These are phyloP conservation scores for Ogataea populi-albae DNA, from an alignment of 805 yeast species.

Conservation along the genomic window DNA sequence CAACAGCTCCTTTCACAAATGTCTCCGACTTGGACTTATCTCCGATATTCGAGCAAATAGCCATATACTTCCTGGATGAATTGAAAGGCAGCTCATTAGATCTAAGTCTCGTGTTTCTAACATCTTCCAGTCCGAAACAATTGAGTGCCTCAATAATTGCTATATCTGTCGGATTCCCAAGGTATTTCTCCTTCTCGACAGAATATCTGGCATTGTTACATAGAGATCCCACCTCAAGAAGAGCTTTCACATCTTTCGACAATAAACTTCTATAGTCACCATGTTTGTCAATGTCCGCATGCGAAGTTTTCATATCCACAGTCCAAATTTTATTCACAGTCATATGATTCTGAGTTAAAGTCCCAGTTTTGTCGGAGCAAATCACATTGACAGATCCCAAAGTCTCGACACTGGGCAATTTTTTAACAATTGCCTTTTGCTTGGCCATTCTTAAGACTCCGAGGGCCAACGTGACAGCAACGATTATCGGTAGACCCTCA, in stretches of 20 bases:
- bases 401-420: constrained; percentile 93
- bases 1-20: constrained; percentile 89
- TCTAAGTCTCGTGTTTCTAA: constrained; percentile 58
- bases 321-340: constrained; percentile 85
- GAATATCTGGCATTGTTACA: constrained; percentile 77
- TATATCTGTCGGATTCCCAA: constrained; percentile 94
- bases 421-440: constrained; percentile 88
- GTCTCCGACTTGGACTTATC: constrained; percentile 54
- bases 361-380: constrained; percentile 90
- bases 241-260: constrained; percentile 51
- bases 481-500: constrained; percentile 97
- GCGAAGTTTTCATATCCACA: constrained; percentile 48
- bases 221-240: constrained; percentile 64
- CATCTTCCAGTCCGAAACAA: constrained; percentile 69
- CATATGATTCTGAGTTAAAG: constrained; percentile 88
- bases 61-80: constrained; percentile 85
- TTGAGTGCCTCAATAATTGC: constrained; percentile 77
- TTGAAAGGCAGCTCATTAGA: constrained; percentile 79
- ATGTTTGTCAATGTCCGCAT: constrained; percentile 43
- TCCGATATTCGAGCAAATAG: constrained; percentile 65
- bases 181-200: constrained; percentile 61
- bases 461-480: constrained; percentile 92
- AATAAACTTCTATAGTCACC: constrained; percentile 41
- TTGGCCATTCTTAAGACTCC: constrained; percentile 97
- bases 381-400: constrained; percentile 92